These are phyloP conservation scores for Sporisorium exsertum DNA, from an alignment of 1,284 basidiomycete genomes.

Conservation along the genomic window DNA sequence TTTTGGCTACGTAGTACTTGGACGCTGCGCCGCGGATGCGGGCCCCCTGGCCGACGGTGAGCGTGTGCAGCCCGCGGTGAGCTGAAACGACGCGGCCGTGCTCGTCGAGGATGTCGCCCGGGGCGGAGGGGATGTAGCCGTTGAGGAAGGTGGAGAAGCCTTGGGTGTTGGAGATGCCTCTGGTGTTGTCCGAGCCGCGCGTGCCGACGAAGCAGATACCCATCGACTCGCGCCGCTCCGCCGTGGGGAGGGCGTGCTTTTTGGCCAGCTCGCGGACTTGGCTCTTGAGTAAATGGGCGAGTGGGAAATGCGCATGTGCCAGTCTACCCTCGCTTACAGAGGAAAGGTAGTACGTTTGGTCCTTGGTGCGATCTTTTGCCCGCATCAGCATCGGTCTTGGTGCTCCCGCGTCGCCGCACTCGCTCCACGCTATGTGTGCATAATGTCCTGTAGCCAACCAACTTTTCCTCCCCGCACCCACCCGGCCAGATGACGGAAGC, in stretches of 20 bases:
- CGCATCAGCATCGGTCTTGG: slow-evolving; percentile 44
- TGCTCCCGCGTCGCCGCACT: neutral
- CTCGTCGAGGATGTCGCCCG: slow-evolving; percentile 78
- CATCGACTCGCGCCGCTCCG: slow-evolving; percentile 87
- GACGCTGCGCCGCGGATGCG: slow-evolving; percentile 76
- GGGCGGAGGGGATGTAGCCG: slow-evolving; percentile 79
- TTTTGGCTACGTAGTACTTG: slow-evolving; percentile 81
- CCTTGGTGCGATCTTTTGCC: slow-evolving; percentile 74
- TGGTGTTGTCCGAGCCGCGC: slow-evolving; percentile 68
- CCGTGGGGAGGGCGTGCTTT: slow-evolving; percentile 79
- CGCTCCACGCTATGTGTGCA: slow-evolving; percentile 75
- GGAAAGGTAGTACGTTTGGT: slow-evolving; percentile 94
- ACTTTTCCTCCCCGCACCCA: slow-evolving; percentile 48
- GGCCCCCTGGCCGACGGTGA: slow-evolving; percentile 86
- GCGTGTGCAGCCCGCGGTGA: slow-evolving; percentile 86
- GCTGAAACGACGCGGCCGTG: slow-evolving; percentile 75
- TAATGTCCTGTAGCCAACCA: slow-evolving; percentile 92
- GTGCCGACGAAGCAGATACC: slow-evolving; percentile 94
- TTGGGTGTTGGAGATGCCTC: slow-evolving; percentile 19
- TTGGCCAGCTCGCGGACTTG: slow-evolving; percentile 83
- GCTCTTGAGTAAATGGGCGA: slow-evolving; percentile 61
- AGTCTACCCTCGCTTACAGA: slow-evolving; percentile 49
- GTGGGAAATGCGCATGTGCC: slow-evolving; percentile 77
- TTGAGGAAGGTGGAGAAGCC: slow-evolving; percentile 63
- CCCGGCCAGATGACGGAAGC: neutral